A percentile compares a stretch with the other conserved stretches of the same genome.
phyloP scores from a whole-genome alignment of 2,329 filamentous ascomycete species.

The Microdochium bolleyi region DNA sequence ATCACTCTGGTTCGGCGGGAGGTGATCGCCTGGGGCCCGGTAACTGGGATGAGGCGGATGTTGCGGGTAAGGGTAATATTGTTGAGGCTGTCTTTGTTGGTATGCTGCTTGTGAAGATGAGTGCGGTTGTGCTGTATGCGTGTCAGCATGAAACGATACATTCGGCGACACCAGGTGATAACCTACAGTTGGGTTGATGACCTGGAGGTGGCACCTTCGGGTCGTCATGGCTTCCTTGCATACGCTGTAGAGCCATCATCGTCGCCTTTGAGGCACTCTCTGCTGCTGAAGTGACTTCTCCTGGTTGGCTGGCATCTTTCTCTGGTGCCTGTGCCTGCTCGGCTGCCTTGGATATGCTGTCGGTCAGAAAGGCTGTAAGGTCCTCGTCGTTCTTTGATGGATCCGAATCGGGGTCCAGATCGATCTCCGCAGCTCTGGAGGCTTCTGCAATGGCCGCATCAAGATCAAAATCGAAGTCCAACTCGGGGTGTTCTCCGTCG shows the following conservation, averaged over 20 bases:
- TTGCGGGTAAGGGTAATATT: slow-evolving; percentile 8
- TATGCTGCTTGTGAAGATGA: background rate
- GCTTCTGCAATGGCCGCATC: slow-evolving; percentile 23
- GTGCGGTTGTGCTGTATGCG: background rate
- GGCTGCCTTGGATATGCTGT: slow-evolving; percentile 19
- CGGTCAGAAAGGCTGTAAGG: slow-evolving; percentile 18
- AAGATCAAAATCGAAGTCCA: slow-evolving; percentile 18
- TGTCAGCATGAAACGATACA: background rate
- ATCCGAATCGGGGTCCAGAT: slow-evolving; percentile 10
- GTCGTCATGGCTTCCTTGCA: slow-evolving; percentile 22
- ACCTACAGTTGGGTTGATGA: slow-evolving; percentile 10
- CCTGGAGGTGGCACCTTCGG: slow-evolving; percentile 18
- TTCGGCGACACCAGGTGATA: too few species aligned
- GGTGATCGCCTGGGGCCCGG: slow-evolving; percentile 17
- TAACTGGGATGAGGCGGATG: slow-evolving; percentile 16
- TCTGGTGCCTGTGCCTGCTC: slow-evolving; percentile 17
- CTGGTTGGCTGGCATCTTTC: slow-evolving; percentile 15
- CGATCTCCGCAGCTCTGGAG: slow-evolving; percentile 19
- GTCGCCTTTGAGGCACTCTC: slow-evolving; percentile 23
- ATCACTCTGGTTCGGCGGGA: slow-evolving; percentile 49
- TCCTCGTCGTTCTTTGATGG: slow-evolving; percentile 14
- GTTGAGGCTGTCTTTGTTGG: background rate
- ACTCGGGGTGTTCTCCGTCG: slow-evolving; percentile 8
- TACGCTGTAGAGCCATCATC: slow-evolving; percentile 20
- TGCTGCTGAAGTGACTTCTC: slow-evolving; percentile 17